phyloP scores from a whole-genome alignment of 768 basidiomycete species.

The Russula sp. region DNA sequence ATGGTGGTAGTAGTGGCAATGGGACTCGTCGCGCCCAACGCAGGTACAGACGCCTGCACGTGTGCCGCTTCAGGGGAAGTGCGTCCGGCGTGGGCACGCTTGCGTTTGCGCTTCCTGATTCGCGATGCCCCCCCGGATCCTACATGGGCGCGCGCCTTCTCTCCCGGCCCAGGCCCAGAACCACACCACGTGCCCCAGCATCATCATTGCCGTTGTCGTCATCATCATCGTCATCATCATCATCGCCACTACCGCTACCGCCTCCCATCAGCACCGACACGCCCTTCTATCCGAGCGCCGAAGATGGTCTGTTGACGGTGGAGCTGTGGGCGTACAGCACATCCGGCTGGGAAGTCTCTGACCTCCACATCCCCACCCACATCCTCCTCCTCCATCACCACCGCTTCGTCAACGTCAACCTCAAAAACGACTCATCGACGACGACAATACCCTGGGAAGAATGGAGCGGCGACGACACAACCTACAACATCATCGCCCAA shows the following conservation, averaged over 20 bases:
- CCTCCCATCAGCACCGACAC: no score
- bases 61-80: neutral
- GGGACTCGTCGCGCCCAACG: no score
- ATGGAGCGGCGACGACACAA: no score
- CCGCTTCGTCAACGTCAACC: no score
- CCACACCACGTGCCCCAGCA: neutral
- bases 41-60: neutral
- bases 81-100: neutral
- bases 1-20: no score
- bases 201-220: neutral
- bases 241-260: neutral
- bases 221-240: no score
- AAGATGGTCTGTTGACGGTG: neutral
- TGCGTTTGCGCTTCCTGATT: neutral
- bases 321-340: constrained; percentile 1
- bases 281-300: neutral
- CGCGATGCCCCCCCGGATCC: neutral
- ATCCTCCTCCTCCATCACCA: neutral
- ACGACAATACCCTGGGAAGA: no score
- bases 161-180: neutral
- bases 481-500: neutral
- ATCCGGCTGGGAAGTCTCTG: neutral
- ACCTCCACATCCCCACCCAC: neutral
- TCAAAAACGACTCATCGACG: no score
- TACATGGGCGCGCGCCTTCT: neutral